Base-by-base conservation (phyloP, 2,329 filamentous ascomycete species). In the Scedosporium apiospermum region DNA sequence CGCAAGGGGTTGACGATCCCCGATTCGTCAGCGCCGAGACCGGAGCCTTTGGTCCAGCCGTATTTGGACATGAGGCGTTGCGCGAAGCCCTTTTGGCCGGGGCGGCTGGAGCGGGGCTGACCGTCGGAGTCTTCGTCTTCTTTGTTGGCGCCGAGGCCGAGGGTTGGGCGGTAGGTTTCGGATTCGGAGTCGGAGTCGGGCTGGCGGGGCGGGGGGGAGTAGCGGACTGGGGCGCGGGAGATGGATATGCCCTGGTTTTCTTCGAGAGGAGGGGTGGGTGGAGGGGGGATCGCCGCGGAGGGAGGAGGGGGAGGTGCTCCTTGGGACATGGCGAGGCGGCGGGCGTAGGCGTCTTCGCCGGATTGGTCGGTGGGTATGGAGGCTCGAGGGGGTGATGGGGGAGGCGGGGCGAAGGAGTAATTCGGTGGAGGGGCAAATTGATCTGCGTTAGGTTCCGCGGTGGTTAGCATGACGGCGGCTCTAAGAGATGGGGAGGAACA, bases 1-100 rank as follows among this genome's bases (percentile, higher is more conserved):
- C 86, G 86, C 3, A 99, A 78, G 4, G 93, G 90, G 23, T 92
- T 90, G 62, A 91, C 82, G 68, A 99, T 97, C 65, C 95, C 95
- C 26, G 87, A 86, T 38, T 86, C 86, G 65, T 88, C 84, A 16
- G 91, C 92, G 67, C 95, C 95, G 3, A 99, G 84, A 21, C 95
- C 95, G 65, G 88, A 83, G 26, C 95, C 95, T 70, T 93, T 88
- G 42, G 87, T 88, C 90, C 93, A 98, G 62, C 95, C 95, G 76
- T 96, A 95, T 72, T 97, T 98, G 65, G 86, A 84, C 86, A 99
- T 91, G 63, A 98, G 83, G 41, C 92, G 88, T 67, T 92, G 85
- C 0, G 91, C 95, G 73, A 96, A 96, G 60, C 88, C 90, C 66
- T 87, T 84, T 73, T 96, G 90, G 16, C 91, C 91, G 0, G 92